A percentile compares a stretch with the other conserved stretches of the same genome.
These are phyloP conservation scores for Penicillium soppii DNA, from an alignment of 495 filamentous ascomycete species.

Conservation along the genomic window DNA sequence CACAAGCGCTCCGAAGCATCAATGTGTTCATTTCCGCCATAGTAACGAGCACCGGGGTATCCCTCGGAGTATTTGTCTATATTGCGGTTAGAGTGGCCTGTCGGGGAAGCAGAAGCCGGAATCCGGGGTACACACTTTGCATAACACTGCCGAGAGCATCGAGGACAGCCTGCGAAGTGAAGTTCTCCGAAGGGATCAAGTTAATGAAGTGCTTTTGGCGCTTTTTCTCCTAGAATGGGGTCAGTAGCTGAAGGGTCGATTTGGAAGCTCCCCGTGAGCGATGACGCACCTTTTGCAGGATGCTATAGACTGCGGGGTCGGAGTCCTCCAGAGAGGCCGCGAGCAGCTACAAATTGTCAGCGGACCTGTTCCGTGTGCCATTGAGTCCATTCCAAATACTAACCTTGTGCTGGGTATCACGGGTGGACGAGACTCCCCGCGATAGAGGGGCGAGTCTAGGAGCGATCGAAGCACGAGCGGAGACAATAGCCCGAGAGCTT, in stretches of 20 bases:
- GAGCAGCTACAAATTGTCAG: constrained; percentile 61
- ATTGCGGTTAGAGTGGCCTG: constrained; percentile 11
- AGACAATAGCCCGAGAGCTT: constrained; percentile 24
- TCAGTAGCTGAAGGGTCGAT: constrained; percentile 8
- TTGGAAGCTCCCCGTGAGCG: neutral
- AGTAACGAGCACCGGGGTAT: constrained; percentile 95
- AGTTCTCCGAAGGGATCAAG: constrained; percentile 98
- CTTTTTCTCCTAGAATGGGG: constrained; percentile 72
- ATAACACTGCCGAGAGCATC: constrained; percentile 97
- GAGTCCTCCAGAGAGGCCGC: constrained; percentile 75
- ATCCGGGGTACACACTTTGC: constrained; percentile 69
- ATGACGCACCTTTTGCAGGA: constrained; percentile 77
- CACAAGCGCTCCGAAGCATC: constrained; percentile 88
- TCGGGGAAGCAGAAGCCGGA: constrained; percentile 6
- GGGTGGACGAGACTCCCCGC: constrained; percentile 38
- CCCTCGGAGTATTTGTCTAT: constrained; percentile 99
- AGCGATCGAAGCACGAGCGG: constrained; percentile 19
- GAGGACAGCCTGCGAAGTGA: constrained; percentile 94
- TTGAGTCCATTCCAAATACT: neutral
- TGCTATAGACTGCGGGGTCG: constrained; percentile 81
- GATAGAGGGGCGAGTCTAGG: constrained; percentile 25
- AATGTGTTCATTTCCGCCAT: constrained; percentile 95
- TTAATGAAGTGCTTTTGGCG: constrained; percentile 98
- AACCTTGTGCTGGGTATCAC: constrained; percentile 47
- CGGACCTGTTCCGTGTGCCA: constrained; percentile 1